A percentile compares a stretch with the other conserved stretches of the same genome.
phyloP scores from a whole-genome alignment of 2,329 filamentous ascomycete species.

The Diaporthe longicolla region DNA sequence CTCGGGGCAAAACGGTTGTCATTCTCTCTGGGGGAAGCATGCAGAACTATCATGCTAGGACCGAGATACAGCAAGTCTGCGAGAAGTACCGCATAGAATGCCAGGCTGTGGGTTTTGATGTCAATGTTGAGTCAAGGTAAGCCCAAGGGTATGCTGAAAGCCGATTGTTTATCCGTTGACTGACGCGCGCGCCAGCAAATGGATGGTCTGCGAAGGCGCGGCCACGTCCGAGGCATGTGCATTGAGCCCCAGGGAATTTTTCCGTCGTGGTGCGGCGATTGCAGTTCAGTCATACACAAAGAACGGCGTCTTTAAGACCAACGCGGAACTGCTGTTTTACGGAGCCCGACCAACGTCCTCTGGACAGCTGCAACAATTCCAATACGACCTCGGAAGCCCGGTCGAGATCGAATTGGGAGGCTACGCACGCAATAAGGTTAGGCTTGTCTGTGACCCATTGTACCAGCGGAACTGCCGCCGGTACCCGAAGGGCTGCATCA shows the following conservation, averaged over 20 bases:
- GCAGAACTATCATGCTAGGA: conserved; percentile 8
- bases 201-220: conserved; percentile 19
- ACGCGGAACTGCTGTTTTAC: not conserved
- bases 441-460: not conserved
- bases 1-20: not conserved
- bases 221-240: not conserved
- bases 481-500: not conserved
- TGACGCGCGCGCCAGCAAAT: not conserved
- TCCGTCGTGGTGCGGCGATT: not conserved
- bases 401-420: not conserved
- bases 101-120: not conserved
- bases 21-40: not conserved
- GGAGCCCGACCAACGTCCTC: not conserved
- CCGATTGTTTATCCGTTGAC: not conserved
- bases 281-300: not conserved
- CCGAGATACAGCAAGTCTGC: not conserved
- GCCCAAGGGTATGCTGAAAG: no score
- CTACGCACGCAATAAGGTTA: not conserved
- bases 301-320: not conserved
- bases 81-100: not conserved
- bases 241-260: not conserved
- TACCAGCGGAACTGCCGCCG: not conserved
- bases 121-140: conserved; percentile 3
- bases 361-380: not conserved
- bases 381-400: not conserved